Evolutionary conservation across 1,284 basidiomycete species (phyloP).

Genomic region (Gymnopus androsaceus): DNA sequence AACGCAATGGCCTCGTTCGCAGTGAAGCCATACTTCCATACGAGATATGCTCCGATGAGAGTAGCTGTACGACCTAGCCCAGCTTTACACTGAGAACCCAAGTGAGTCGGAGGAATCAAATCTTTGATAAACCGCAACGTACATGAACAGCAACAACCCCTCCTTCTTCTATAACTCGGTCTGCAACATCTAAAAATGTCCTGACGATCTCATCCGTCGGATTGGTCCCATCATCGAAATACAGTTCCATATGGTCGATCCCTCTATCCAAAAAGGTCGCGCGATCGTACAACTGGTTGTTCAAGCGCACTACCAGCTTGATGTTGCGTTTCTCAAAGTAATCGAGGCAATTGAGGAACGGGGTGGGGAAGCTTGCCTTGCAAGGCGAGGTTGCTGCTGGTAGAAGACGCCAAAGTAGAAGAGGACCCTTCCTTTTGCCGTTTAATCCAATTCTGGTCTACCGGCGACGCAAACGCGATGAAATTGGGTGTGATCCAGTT

Average conservation of each 20-base stretch:
- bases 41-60: conserved; percentile 94
- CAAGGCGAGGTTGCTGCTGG: conserved; percentile 53
- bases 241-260: conserved; percentile 90
- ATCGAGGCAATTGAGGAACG: conserved; percentile 87
- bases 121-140: conserved; percentile 35
- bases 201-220: conserved; percentile 93
- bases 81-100: conserved; percentile 77
- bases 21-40: conserved; percentile 99
- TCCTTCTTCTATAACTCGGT: conserved; percentile 74
- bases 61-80: conserved; percentile 93
- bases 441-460: conserved; percentile 78
- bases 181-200: conserved; percentile 85
- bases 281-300: conserved; percentile 93
- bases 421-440: conserved; percentile 55
- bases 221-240: conserved; percentile 98
- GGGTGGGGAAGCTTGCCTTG: conserved; percentile 75
- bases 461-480: conserved; percentile 95
- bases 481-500: conserved; percentile 94
- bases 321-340: conserved; percentile 89
- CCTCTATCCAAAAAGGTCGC: conserved; percentile 82
- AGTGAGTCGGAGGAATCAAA: conserved; percentile 23
- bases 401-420: conserved; percentile 34
- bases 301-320: conserved; percentile 92
- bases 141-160: conserved; percentile 89
- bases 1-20: conserved; percentile 96